These are phyloP conservation scores for Suillus decipiens DNA, from an alignment of 768 basidiomycete genomes.

Conservation along the genomic window DNA sequence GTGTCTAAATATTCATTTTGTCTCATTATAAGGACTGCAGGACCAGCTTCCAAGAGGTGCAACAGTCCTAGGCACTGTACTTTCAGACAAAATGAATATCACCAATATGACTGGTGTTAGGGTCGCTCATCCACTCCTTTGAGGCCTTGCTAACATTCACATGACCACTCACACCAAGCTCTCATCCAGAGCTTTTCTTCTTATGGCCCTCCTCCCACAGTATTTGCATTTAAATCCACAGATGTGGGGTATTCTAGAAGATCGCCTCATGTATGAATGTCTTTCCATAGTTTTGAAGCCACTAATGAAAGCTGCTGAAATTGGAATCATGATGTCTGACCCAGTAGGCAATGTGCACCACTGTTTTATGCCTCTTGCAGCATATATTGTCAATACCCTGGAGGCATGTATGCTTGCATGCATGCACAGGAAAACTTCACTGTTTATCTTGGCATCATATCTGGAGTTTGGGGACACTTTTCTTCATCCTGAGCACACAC, in stretches of 20 bases:
- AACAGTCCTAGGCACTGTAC: too few species aligned
- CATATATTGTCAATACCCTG: not conserved
- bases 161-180: not conserved
- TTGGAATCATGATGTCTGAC: not conserved
- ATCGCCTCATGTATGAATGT: not conserved
- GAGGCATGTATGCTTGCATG: not conserved
- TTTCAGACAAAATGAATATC: too few species aligned
- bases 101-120: too few species aligned
- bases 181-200: not conserved
- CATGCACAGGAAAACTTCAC: not conserved
- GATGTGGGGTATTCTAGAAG: not conserved
- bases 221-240: not conserved
- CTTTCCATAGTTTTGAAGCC: not conserved
- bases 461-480: not conserved
- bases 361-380: not conserved
- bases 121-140: too few species aligned
- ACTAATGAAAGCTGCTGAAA: not conserved
- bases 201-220: not conserved
- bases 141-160: too few species aligned
- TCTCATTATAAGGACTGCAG: too few species aligned
- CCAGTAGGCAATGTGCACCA: not conserved
- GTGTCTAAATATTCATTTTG: too few species aligned
- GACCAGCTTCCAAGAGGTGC: too few species aligned
- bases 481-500: too few species aligned
- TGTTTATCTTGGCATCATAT: not conserved